Evolutionary conservation across 345 rosid species (phyloP).

Genomic region (Zanthoxylum bungeanum): DNA sequence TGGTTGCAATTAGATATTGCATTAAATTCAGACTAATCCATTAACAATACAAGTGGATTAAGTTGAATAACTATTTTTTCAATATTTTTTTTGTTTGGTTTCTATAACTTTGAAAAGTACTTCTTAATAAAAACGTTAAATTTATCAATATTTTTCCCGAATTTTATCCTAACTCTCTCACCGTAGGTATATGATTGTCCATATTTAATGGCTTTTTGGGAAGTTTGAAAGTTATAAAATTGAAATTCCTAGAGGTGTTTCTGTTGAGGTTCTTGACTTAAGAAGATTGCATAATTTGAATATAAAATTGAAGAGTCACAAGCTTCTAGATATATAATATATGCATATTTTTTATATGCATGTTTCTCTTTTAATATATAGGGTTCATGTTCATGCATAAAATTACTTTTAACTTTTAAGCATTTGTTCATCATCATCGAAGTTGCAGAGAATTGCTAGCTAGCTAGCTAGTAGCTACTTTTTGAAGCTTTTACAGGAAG

Average conservation of each 20-base stretch:
- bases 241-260: constrained; percentile 22
- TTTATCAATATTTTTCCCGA: too few species aligned
- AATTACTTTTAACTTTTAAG: too few species aligned
- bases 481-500: neutral
- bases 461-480: neutral
- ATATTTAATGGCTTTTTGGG: too few species aligned
- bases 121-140: too few species aligned
- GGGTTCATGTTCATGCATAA: neutral
- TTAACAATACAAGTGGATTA: constrained; percentile 4
- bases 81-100: neutral
- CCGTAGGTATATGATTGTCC: too few species aligned
- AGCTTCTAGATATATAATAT: neutral
- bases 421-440: neutral
- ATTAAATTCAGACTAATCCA: neutral
- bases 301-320: constrained; percentile 21
- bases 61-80: neutral
- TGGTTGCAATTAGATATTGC: neutral
- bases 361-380: constrained; percentile 2
- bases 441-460: neutral
- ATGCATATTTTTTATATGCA: neutral
- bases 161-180: too few species aligned
- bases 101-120: neutral
- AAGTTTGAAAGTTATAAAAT: neutral
- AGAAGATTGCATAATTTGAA: neutral
- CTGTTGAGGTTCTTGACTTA: constrained; percentile 30